Conservation (phyloP, 352 stramenopile genomes). For the Globisporangium irregulare region DNA sequence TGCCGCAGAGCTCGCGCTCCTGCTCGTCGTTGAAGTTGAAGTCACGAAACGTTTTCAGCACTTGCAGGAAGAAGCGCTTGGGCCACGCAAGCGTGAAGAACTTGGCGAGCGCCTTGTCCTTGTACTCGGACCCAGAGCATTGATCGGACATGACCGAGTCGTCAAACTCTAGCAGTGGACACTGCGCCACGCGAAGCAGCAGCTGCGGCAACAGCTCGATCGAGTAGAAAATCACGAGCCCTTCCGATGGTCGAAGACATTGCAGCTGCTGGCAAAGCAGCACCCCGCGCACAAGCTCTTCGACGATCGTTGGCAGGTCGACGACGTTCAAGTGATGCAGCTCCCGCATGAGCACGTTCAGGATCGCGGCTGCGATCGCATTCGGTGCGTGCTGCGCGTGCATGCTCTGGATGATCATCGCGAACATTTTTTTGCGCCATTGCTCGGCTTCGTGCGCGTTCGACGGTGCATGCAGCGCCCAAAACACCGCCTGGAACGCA, state of each 20-base stretch:
- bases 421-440: conserved; percentile 24
- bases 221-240: conserved; percentile 32
- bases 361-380: conserved; percentile 19
- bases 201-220: conserved; percentile 47
- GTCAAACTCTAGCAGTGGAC: conserved; percentile 25
- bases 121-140: conserved; percentile 31
- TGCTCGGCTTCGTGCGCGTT: conserved; percentile 21
- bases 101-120: conserved; percentile 28
- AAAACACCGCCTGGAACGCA: conserved; percentile 37
- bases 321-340: conserved; percentile 31
- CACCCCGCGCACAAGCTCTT: conserved; percentile 34
- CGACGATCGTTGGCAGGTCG: conserved; percentile 28
- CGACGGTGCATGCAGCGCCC: conserved; percentile 23
- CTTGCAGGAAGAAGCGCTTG: conserved; percentile 43
- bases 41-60: conserved; percentile 49
- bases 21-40: conserved; percentile 29
- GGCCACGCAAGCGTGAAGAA: conserved; percentile 36
- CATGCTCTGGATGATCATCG: conserved; percentile 24
- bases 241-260: conserved; percentile 17
- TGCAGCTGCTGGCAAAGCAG: conserved; percentile 26
- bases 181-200: conserved; percentile 31
- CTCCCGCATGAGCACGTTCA: conserved; percentile 29
- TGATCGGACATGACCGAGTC: conserved; percentile 18
- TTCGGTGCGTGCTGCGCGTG: conserved; percentile 27
- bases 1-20: conserved; percentile 36